Conservation (phyloP, 768 basidiomycete species). For the Amanita molliuscula region DNA sequence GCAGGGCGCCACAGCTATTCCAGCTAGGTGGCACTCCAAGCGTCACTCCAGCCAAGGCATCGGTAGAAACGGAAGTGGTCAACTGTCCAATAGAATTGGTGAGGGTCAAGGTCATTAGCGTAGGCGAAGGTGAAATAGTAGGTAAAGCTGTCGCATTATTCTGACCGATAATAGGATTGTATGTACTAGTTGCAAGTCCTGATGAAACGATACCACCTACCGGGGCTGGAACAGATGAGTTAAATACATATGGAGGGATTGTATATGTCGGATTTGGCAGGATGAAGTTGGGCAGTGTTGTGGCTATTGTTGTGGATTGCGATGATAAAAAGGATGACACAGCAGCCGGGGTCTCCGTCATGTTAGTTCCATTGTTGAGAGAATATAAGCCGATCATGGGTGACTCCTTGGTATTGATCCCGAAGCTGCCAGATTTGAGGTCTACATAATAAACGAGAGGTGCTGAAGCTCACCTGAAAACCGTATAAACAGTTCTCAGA, state of each 20-base stretch:
- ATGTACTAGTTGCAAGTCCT: slow-evolving; percentile 66
- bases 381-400: slow-evolving; percentile 74
- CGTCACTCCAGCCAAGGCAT: slow-evolving; percentile 32
- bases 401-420: slow-evolving; percentile 62
- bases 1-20: slow-evolving; percentile 19
- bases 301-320: slow-evolving; percentile 51
- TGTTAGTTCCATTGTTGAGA: slow-evolving; percentile 34
- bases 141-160: slow-evolving; percentile 48
- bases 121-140: slow-evolving; percentile 37
- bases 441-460: background rate
- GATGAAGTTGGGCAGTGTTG: slow-evolving; percentile 63
- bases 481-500: slow-evolving; percentile 65
- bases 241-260: slow-evolving; percentile 58
- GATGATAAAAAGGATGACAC: slow-evolving; percentile 49
- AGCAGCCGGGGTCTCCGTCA: slow-evolving; percentile 26
- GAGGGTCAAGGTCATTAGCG: slow-evolving; percentile 41
- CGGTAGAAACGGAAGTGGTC: slow-evolving; percentile 42
- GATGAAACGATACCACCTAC: slow-evolving; percentile 46
- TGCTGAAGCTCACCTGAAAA: slow-evolving; percentile 48
- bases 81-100: slow-evolving; percentile 47
- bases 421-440: slow-evolving; percentile 40
- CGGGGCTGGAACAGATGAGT: slow-evolving; percentile 48
- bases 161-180: slow-evolving; percentile 43
- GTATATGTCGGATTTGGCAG: slow-evolving; percentile 55
- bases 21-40: slow-evolving; percentile 61